Percentiles rank a stretch among this genome's conserved stretches.
Conservation (phyloP, 441 rosid species). For the Hura crepitans region DNA sequence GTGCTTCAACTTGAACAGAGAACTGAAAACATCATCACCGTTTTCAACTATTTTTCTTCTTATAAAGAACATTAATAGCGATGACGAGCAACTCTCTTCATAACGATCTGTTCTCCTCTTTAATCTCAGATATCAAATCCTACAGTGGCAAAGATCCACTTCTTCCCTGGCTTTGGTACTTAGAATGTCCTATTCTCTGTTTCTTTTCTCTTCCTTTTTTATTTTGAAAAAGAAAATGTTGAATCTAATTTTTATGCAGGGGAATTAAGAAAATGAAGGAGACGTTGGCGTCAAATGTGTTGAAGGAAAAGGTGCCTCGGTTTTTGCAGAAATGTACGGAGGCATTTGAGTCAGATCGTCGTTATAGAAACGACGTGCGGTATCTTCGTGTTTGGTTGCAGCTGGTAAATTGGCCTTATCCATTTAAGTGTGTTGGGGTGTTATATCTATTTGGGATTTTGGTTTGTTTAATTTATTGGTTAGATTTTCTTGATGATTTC, state of each 20-base stretch:
- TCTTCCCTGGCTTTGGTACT: constrained; percentile 88
- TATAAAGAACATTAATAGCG: background rate
- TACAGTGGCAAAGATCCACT: constrained; percentile 79
- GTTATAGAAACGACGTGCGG: constrained; percentile 70
- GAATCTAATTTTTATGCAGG: constrained; percentile 27
- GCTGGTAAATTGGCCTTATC: constrained; percentile 45
- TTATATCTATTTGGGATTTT: background rate
- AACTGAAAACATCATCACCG: background rate
- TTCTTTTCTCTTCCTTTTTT: background rate
- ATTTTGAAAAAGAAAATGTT: background rate
- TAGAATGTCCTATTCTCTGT: background rate
- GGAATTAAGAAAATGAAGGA: constrained; percentile 77
- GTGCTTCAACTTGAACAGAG: background rate
- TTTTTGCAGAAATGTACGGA: constrained; percentile 75
- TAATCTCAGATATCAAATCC: constrained; percentile 69
- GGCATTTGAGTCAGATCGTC: constrained; percentile 67
- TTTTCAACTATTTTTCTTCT: background rate
- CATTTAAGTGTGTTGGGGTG: background rate
- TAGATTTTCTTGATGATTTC: background rate
- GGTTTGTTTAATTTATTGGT: background rate
- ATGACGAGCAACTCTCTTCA: constrained; percentile 31
- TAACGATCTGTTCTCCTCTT: constrained; percentile 46
- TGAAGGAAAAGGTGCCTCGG: constrained; percentile 79
- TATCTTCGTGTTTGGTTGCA: constrained; percentile 89
- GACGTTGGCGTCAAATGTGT: constrained; percentile 40